Evolutionary conservation across 108 stramenopile species (phyloP), one percentile per base, ranked within the genome.

Genomic region (Nitzschia putrida): DNA sequence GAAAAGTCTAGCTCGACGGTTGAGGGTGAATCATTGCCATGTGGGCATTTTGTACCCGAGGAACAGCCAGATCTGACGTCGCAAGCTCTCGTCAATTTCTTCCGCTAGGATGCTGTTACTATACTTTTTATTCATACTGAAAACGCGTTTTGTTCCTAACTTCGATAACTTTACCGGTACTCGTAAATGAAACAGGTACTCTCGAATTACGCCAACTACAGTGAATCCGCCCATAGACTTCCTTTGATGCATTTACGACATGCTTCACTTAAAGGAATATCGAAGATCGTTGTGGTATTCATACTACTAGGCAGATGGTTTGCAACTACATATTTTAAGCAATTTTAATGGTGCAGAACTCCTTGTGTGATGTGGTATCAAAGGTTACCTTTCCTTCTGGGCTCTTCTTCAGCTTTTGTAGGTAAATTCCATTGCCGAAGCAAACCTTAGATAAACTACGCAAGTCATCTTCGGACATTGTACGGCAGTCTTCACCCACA

Each of bases 361-460:
- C 64, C 29, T 71, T 70, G 68, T 83, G 78, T 10, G 82, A 71
- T 3, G 63, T 68, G 38, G 74, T 80, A 18, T 87, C 86, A 58
- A 85, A 74, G 16, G 57, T 43, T 16, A 83, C 69, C 47, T 34
- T 49, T 26, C 73, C 71, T n/a, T 60, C 47, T 23, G 54, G n/a
- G 1, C 18, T 38, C 60, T 79, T 76, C 14, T 37, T 54, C 55
- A 93, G 58, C 57, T 85, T 88, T 41, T 74, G 72, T 16, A 88
- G 53, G 56, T 82, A 93, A 7, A 93, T 54, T 0, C 85, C 83
- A 56, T 90, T 90, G 0, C 84, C 78, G 53, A 93, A 65, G 51
- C 84, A 88, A 24, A 90, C 84, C 68, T 93, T 93, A 16, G 75
- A 53, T 23, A 90, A 43, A 37, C 61, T 61, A 21, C 57, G 60